Percentiles rank a stretch among this genome's conserved stretches.
phyloP scores from a whole-genome alignment of 1,284 basidiomycete genomes.

The Ustilago tritici region DNA sequence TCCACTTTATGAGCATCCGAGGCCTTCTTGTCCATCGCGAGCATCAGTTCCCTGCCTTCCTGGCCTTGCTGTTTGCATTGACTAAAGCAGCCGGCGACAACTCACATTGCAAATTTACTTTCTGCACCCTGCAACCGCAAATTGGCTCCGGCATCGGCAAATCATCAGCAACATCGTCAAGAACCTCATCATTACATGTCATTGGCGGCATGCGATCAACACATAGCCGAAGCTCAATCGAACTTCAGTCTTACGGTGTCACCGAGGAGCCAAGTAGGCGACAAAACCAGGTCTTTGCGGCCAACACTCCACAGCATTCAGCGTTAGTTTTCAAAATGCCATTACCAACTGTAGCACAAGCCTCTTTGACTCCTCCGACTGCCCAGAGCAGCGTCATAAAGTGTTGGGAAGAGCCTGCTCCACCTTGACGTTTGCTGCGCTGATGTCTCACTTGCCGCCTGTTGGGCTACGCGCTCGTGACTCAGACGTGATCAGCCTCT shows the following conservation, averaged over 20 bases:
- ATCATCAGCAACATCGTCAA: not conserved
- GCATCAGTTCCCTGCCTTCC: not conserved
- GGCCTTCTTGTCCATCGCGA: not conserved
- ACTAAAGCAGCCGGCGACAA: not conserved
- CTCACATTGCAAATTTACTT: not conserved
- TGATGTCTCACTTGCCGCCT: not conserved
- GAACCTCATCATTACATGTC: not conserved
- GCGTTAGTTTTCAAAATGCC: no score
- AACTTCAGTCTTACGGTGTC: not conserved
- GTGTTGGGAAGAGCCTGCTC: not conserved
- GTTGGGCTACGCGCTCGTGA: not conserved
- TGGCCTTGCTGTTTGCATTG: not conserved
- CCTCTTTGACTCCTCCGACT: no score
- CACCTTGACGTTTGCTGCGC: not conserved
- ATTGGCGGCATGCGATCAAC: conserved; percentile 8
- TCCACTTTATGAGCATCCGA: not conserved
- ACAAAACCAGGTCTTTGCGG: not conserved
- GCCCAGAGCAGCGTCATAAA: no score
- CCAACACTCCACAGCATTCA: not conserved
- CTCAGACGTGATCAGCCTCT: not conserved
- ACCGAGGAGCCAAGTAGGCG: not conserved
- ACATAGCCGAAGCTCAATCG: conserved; percentile 6
- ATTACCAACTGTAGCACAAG: no score
- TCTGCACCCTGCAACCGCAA: conserved; percentile 5
- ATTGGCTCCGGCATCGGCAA: not conserved